A percentile compares a stretch with the other conserved stretches of the same genome.
These are phyloP conservation scores for Thielaviopsis populi DNA, from an alignment of 2,329 filamentous ascomycete genomes.

Conservation along the genomic window DNA sequence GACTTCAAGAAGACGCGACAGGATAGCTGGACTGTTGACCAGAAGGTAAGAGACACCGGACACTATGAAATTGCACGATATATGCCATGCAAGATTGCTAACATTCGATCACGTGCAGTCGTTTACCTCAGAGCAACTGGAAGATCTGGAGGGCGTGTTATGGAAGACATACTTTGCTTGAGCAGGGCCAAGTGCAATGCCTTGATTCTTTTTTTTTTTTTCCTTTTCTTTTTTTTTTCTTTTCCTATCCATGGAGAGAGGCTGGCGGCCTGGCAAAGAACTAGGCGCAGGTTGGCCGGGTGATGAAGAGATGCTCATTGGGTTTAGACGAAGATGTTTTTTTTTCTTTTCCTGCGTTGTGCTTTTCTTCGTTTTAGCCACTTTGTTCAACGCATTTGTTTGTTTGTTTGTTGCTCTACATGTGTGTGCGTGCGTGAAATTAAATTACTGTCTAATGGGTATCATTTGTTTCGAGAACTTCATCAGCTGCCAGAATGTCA, in stretches of 20 bases:
- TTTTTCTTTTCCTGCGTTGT: background rate
- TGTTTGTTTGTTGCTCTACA: background rate
- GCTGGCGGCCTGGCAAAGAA: constrained; percentile 17
- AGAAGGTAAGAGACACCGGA: constrained; percentile 56
- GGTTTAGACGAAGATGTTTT: background rate
- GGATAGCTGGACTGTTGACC: constrained; percentile 95
- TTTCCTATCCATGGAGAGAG: background rate
- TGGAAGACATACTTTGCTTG: constrained; percentile 99
- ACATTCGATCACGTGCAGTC: constrained; percentile 33
- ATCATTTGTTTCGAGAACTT: background rate
- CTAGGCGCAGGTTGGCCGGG: constrained; percentile 9
- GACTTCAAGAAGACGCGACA: constrained; percentile 99
- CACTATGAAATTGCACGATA: background rate
- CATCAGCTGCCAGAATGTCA: background rate
- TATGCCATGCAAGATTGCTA: constrained; percentile 16
- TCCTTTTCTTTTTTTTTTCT: background rate
- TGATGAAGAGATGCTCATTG: background rate
- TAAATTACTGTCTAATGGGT: constrained; percentile 2
- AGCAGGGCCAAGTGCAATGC: constrained; percentile 10
- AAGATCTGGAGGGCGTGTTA: constrained; percentile 86
- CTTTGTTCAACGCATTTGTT: background rate
- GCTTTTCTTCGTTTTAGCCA: background rate
- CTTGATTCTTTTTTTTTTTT: background rate
- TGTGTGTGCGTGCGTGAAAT: background rate
- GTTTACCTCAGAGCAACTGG: constrained; percentile 82